Evolutionary conservation across 306 rosid genomes (phyloP).

Genomic region (Medicago truncatula): DNA sequence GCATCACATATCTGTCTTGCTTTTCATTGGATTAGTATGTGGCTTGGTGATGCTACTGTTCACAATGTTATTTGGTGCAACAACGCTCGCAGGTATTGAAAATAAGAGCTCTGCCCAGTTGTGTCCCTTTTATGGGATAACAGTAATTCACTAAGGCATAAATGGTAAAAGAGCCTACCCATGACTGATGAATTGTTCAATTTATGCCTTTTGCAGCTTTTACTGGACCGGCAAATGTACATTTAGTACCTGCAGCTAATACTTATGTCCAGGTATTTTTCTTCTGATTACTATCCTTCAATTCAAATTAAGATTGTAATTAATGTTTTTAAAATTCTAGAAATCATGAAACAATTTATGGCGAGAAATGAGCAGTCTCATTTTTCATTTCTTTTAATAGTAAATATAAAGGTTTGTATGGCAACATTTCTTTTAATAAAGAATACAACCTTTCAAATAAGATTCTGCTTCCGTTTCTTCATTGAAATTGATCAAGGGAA

Average conservation of each 20-base stretch:
- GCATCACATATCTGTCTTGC: slow-evolving; percentile 65
- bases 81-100: slow-evolving; percentile 73
- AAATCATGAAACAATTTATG: slow-evolving; percentile 8
- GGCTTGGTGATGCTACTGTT: slow-evolving; percentile 78
- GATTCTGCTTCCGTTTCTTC: slow-evolving; percentile 16
- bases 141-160: slow-evolving; percentile 30
- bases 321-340: slow-evolving; percentile 5
- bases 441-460: slow-evolving; percentile 23
- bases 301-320: slow-evolving; percentile 21
- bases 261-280: slow-evolving; percentile 81
- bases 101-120: slow-evolving; percentile 23
- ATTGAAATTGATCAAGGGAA: slow-evolving; percentile 8
- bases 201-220: slow-evolving; percentile 67
- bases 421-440: not conserved
- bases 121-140: slow-evolving; percentile 32
- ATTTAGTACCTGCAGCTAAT: slow-evolving; percentile 83
- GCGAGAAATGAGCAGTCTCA: slow-evolving; percentile 4
- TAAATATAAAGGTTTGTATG: slow-evolving; percentile 7
- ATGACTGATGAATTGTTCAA: slow-evolving; percentile 48
- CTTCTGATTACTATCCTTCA: slow-evolving; percentile 1
- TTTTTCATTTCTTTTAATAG: slow-evolving; percentile 23
- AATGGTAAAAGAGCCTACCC: slow-evolving; percentile 39
- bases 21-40: slow-evolving; percentile 79
- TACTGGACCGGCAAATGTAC: slow-evolving; percentile 68
- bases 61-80: slow-evolving; percentile 68